phyloP scores from a whole-genome alignment of 2,329 filamentous ascomycete species.

The Sarocladiaceae sp. region DNA sequence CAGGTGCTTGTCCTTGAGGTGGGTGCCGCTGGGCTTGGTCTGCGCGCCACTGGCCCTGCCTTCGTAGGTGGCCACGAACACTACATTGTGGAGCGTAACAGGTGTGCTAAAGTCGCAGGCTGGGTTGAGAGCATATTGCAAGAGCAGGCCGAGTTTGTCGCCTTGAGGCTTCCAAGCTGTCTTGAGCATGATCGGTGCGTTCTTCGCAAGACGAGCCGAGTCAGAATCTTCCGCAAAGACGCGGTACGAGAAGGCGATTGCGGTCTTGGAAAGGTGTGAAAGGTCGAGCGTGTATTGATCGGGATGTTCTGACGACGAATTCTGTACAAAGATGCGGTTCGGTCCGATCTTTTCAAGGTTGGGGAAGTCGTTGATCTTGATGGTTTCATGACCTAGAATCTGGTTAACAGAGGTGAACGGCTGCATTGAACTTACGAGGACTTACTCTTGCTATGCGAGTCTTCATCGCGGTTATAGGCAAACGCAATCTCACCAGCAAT shows the following conservation, averaged over 20 bases:
- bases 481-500: slow-evolving; percentile 87
- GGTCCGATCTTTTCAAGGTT: slow-evolving; percentile 88
- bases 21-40: slow-evolving; percentile 74
- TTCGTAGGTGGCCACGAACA: slow-evolving; percentile 66
- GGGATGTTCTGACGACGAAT: slow-evolving; percentile 54
- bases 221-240: slow-evolving; percentile 62
- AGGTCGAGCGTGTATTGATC: slow-evolving; percentile 78
- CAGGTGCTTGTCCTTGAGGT: slow-evolving; percentile 67
- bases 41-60: slow-evolving; percentile 62
- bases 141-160: slow-evolving; percentile 76
- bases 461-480: slow-evolving; percentile 58
- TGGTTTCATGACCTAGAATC: slow-evolving; percentile 50
- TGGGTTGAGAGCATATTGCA: slow-evolving; percentile 81
- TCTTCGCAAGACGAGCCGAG: slow-evolving; percentile 34
- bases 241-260: slow-evolving; percentile 88
- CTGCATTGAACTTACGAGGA: slow-evolving; percentile 14
- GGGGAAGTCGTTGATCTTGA: slow-evolving; percentile 82
- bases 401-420: not conserved
- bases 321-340: slow-evolving; percentile 83
- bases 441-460: slow-evolving; percentile 42
- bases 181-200: slow-evolving; percentile 67
- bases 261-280: slow-evolving; percentile 63
- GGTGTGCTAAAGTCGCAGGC: slow-evolving; percentile 40
- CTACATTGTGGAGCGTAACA: slow-evolving; percentile 60
- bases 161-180: slow-evolving; percentile 79